A percentile compares a stretch with the other conserved stretches of the same genome.
Evolutionary conservation across 169 alveolate species (phyloP).

Genomic region (Eimeria sp.): DNA sequence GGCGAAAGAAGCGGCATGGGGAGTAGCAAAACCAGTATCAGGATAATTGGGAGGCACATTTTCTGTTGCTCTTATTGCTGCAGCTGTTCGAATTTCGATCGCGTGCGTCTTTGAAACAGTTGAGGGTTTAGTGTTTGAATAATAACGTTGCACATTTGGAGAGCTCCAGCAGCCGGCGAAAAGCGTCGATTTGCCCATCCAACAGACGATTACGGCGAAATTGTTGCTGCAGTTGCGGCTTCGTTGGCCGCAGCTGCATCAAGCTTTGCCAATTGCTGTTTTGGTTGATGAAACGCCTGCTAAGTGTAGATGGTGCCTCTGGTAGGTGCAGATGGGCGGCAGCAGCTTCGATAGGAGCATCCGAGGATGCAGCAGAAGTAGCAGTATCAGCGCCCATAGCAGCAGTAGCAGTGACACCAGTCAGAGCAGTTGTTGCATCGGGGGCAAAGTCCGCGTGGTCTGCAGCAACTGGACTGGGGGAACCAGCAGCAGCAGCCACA

Average conservation of each 20-base stretch:
- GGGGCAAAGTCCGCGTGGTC: not conserved
- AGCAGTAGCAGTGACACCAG: slow-evolving; percentile 13
- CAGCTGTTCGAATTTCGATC: not conserved
- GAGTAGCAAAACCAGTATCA: not conserved
- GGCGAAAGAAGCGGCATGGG: not conserved
- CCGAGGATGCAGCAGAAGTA: not conserved
- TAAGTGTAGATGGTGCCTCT: not conserved
- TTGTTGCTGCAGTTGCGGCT: not conserved
- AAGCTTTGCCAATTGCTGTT: not conserved
- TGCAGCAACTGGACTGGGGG: not conserved
- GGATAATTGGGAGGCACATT: not conserved
- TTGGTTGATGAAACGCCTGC: not conserved
- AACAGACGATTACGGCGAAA: slow-evolving; percentile 5
- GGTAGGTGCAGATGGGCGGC: not conserved
- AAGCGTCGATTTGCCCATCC: slow-evolving; percentile 30
- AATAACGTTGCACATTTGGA: slow-evolving; percentile 18
- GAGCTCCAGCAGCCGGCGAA: slow-evolving; percentile 31
- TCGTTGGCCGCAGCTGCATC: not conserved
- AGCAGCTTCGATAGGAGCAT: slow-evolving; percentile 1
- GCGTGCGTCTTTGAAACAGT: not conserved
- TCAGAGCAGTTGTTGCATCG: not conserved
- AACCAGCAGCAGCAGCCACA: slow-evolving; percentile 18
- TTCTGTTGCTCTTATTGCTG: not conserved
- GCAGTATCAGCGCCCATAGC: not conserved
- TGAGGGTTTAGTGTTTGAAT: not conserved